Base-by-base conservation (phyloP, 2,329 filamentous ascomycete species). In the Alternaria alternata region DNA sequence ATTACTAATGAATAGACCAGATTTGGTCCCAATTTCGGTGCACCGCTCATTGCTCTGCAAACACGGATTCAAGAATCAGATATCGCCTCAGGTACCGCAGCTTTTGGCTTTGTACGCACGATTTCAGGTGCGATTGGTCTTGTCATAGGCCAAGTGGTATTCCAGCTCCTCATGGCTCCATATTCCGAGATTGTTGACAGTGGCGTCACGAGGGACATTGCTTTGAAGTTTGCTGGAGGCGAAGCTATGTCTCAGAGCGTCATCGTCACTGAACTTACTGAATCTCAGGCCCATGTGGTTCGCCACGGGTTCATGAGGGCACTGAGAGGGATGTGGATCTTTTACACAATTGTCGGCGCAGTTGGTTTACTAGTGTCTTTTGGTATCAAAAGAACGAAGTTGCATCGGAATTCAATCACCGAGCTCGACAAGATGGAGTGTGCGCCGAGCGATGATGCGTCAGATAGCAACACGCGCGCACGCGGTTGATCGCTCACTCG, bases 31-130 rank as follows among this genome's bases (percentile, higher is more conserved):
- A 80, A 86, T 1, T 87, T 88, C 68, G 84, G 87, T 61, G 81
- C 85, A 0, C 88, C 81, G 4, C 79, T 79, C 8, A 83, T 86
- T 12, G 77, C 79, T 0, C 78, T 92, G 5, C 90, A 92, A 68
- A 83, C 66, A 77, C 83, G 51, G 12, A 86, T 91, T 39, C 80
- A 82, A 16, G 84, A 83, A 7, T 77, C 81, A 11, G 83, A 87
- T 16, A 79, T 78, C 7, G 84, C 84, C 0, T 79, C 82, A 0
- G 85, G 84, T 0, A 87, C 83, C 0, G 81, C 84, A 0, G 83
- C 84, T 0, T 78, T 86, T 16, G 79, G 80, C 0, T 85, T 87
- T 61, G 66, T 82, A 14, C 74, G 81, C 8, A 80, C 79, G 59
- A 56, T 85, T 2, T 79, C 78, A 3, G 81, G 81, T 0, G 78